These are phyloP conservation scores for Aspergillus leporis DNA, from an alignment of 495 filamentous ascomycete species.

Conservation along the genomic window DNA sequence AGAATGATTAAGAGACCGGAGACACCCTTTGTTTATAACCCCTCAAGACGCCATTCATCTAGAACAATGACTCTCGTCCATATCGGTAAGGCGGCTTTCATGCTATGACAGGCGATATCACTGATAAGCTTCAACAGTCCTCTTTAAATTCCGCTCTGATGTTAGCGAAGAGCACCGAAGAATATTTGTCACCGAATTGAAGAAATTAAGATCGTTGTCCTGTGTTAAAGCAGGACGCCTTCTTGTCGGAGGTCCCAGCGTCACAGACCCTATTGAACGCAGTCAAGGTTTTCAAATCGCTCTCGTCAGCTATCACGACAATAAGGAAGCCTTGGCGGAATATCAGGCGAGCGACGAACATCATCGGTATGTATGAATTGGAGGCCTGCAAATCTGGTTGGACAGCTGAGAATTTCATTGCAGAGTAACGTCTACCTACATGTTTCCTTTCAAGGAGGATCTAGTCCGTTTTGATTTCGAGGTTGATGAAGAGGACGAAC, in stretches of 20 bases:
- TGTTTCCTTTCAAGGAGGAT: slow-evolving; percentile 50
- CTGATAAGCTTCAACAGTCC: slow-evolving; percentile 25
- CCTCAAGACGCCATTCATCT: not conserved
- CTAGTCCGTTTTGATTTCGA: slow-evolving; percentile 52
- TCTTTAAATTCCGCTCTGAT: slow-evolving; percentile 47
- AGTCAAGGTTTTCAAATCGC: slow-evolving; percentile 50
- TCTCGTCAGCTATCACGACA: slow-evolving; percentile 47
- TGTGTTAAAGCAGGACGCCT: slow-evolving; percentile 43
- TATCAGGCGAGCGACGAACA: slow-evolving; percentile 53
- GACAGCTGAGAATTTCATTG: not conserved
- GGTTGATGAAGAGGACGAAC: slow-evolving; percentile 40
- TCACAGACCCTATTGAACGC: slow-evolving; percentile 45
- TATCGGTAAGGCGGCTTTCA: slow-evolving; percentile 29
- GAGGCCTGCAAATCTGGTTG: too few relatives aligned
- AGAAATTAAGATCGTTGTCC: slow-evolving; percentile 39
- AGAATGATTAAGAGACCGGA: too few relatives aligned
- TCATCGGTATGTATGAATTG: slow-evolving; percentile 31
- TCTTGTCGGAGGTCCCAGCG: slow-evolving; percentile 46
- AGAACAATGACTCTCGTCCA: slow-evolving; percentile 37
- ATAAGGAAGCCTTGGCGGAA: slow-evolving; percentile 38
- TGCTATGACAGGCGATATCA: not conserved
- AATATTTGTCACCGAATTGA: slow-evolving; percentile 42
- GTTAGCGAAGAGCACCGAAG: slow-evolving; percentile 33
- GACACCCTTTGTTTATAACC: too few relatives aligned
- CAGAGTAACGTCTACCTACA: slow-evolving; percentile 42